These are phyloP conservation scores for Brasenia schreberi DNA, from an alignment of 164 flowering plant species.

Conservation along the genomic window DNA sequence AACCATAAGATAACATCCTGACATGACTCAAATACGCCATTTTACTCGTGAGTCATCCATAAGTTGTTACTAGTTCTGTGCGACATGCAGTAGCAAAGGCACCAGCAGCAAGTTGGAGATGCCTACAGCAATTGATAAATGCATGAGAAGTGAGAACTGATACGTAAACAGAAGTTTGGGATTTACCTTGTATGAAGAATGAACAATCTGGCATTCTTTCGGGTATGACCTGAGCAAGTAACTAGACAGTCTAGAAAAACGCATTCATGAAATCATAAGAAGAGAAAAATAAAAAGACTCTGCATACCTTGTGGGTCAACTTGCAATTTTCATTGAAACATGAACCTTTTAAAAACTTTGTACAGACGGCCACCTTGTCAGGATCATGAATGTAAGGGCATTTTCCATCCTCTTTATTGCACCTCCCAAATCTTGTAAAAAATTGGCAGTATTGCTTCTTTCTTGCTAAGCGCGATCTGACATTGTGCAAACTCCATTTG, in stretches of 20 bases:
- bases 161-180: slow-evolving; percentile 1
- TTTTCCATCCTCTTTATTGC: slow-evolving; percentile 79
- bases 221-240: slow-evolving; percentile 62
- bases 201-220: slow-evolving; percentile 99
- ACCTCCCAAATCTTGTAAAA: slow-evolving; percentile 90
- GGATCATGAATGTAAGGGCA: slow-evolving; percentile 93
- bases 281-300: neutral
- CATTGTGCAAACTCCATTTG: slow-evolving; percentile 94
- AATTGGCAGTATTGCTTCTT: slow-evolving; percentile 85
- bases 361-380: slow-evolving; percentile 87
- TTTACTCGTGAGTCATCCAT: too few relatives aligned
- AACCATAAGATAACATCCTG: too few relatives aligned
- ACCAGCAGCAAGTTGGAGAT: neutral
- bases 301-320: slow-evolving; percentile 83
- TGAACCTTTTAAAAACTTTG: slow-evolving; percentile 75
- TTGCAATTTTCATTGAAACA: slow-evolving; percentile 64
- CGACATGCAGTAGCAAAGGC: neutral
- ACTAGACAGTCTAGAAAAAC: neutral
- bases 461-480: slow-evolving; percentile 59
- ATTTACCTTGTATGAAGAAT: slow-evolving; percentile 68
- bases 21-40: too few relatives aligned
- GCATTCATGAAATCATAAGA: too few relatives aligned
- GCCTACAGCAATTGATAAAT: neutral
- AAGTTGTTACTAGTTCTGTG: too few relatives aligned
- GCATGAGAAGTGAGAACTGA: neutral